Evolutionary conservation across 257 asterid species (phyloP), one percentile per base, ranked within the genome.

Genomic region (Anisodus acutangulus): DNA sequence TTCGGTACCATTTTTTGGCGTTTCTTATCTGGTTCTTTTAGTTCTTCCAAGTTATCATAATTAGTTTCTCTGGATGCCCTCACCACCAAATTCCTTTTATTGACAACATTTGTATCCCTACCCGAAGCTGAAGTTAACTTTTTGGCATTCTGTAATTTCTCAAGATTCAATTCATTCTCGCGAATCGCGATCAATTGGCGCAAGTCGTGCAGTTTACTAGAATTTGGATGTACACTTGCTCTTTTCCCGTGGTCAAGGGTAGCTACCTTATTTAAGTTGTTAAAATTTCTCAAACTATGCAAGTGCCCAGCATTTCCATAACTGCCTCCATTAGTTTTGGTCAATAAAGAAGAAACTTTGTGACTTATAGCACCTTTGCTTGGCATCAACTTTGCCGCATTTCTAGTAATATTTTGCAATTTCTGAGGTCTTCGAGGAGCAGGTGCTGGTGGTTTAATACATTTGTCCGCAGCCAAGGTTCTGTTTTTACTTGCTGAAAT

Each of bases 101-200:
- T 86, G 64, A 41, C 64, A 64, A 71, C 9, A 74, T 74, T 67
- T 67, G 55, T 19, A 63, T 84, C 79, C 60, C 81, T 71, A 66
- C 37, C 15, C 22, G 76, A 16, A 55, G 83, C 78, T 15, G 83
- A 63, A 86, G 68, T 57, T 31, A 81, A 79, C 39, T 35, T 84
- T 80, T 82, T 88, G 41, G 82, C 43, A 83, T 86, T 85, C 84
- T 83, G 87, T 69, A 85, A 49, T 47, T 83, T 72, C 89, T 88
- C 87, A 47, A 39, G 87, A 86, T 88, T 88, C 26, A 90, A 55
- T 82, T 87, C 84, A 81, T 85, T 88, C 84, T 90, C 91, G 15
- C 90, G 89, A 80, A 85, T 63, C 59, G 86, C 88, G 76, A 90
- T 88, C 85, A 87, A 59, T 79, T 90, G 89, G 16, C 93, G 85